Evolutionary conservation across 306 rosid genomes (phyloP), one percentile per base, ranked within the genome.

Genomic region (Rosa multiflora): DNA sequence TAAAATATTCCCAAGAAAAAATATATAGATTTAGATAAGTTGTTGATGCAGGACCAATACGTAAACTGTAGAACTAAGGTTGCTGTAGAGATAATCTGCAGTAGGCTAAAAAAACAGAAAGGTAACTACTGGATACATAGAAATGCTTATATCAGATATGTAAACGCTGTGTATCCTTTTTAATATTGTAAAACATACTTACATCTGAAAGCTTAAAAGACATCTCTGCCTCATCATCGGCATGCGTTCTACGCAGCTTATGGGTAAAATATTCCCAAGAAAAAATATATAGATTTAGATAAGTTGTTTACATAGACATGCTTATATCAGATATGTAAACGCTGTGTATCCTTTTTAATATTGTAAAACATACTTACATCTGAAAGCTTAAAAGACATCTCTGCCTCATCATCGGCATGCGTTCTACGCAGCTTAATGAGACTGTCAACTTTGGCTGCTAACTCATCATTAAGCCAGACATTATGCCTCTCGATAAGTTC

Each of bases 401-500:
- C 98, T 43, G 91, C 92, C 81, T 95, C 98, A 21, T 82, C 77
- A 82, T 95, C 93, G 47, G 93, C 72, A 83, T 85, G 84, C 46
- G 81, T 83, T 77, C 86, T 89, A 26, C 97, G 97, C 79, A 90
- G 75, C 89, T 86, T 90, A 76, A 84, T 62, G 78, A 79, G 83
- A 83, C 81, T 88, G 80, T 88, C 90, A 73, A 88, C 93, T 85
- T 95, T 95, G 64, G 86, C 76, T 23, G 88, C 87, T 82, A 95
- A 82, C 87, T 93, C 98, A 70, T 95, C 93, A 49, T 91, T 88
- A 77, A 95, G 94, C 97, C 93, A 95, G 23, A 76, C 81, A 79
- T 88, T 95, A 76, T 95, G 99, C 84, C 88, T 91, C 88, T 95
- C 91, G 51, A 90, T 73, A 66, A 95, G 94, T 82, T 93, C 98